Percentiles rank a stretch among this genome's conserved stretches.
phyloP scores from a whole-genome alignment of 805 yeast genomes.

The Metschnikowia orientalis region DNA sequence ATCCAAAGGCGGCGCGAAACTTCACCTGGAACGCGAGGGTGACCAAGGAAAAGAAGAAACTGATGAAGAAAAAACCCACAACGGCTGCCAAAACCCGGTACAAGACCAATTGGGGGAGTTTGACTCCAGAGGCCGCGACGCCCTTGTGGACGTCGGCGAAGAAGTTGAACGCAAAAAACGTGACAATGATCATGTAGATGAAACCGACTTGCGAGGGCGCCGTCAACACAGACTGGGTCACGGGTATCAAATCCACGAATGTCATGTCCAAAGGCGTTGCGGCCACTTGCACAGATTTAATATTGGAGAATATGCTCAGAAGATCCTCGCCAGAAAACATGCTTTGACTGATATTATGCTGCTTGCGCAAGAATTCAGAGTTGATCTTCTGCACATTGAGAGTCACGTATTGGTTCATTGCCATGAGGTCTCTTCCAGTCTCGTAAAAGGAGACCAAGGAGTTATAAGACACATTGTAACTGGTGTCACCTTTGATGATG shows the following conservation, averaged over 20 bases:
- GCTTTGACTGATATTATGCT: slow-evolving; percentile 19
- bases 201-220: slow-evolving; percentile 77
- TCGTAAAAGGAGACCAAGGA: slow-evolving; percentile 47
- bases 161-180: slow-evolving; percentile 68
- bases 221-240: slow-evolving; percentile 43
- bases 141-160: slow-evolving; percentile 50
- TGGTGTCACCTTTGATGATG: slow-evolving; percentile 30
- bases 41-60: slow-evolving; percentile 55
- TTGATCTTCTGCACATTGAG: slow-evolving; percentile 42
- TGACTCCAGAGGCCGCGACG: slow-evolving; percentile 42
- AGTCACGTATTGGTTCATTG: slow-evolving; percentile 39
- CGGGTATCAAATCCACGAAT: slow-evolving; percentile 48
- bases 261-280: slow-evolving; percentile 33
- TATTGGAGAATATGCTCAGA: slow-evolving; percentile 12
- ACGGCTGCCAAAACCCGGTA: slow-evolving; percentile 52
- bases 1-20: slow-evolving; percentile 55
- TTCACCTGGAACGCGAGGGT: slow-evolving; percentile 66
- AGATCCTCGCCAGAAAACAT: slow-evolving; percentile 14
- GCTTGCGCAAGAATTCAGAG: slow-evolving; percentile 23
- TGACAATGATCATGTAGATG: slow-evolving; percentile 63
- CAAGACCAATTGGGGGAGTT: slow-evolving; percentile 41
- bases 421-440: slow-evolving; percentile 58
- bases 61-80: slow-evolving; percentile 51
- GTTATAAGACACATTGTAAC: slow-evolving; percentile 26
- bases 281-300: slow-evolving; percentile 18